A percentile compares a stretch with the other conserved stretches of the same genome.
These are phyloP conservation scores for Xenosphaeropsis pyriputrescens DNA, from an alignment of 2,329 filamentous ascomycete genomes.

Conservation along the genomic window DNA sequence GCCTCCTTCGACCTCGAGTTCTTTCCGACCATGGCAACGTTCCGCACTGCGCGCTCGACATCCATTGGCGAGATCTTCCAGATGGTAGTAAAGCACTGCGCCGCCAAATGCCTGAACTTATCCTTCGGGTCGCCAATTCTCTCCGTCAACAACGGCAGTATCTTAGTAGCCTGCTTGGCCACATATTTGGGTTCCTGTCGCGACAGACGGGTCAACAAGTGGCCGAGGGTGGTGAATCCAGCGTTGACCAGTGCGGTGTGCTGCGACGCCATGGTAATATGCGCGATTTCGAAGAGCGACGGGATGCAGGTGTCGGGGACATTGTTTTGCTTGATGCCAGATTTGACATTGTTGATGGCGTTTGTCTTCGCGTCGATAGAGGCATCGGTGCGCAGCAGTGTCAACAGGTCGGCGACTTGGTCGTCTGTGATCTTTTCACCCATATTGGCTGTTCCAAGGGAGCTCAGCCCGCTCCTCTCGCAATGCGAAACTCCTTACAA, in stretches of 20 bases:
- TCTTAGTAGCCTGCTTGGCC: constrained; percentile 52
- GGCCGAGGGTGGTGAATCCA: constrained; percentile 76
- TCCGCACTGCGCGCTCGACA: constrained; percentile 68
- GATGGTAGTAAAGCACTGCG: constrained; percentile 63
- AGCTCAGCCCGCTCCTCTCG: constrained; percentile 1
- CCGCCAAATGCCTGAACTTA: constrained; percentile 61
- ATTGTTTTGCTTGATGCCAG: constrained; percentile 82
- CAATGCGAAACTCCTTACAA: constrained; percentile 1
- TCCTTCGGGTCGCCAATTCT: constrained; percentile 82
- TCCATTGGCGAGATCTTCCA: constrained; percentile 56
- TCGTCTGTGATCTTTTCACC: constrained; percentile 43
- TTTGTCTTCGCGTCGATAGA: constrained; percentile 57
- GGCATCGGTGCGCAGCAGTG: constrained; percentile 42
- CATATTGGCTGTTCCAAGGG: constrained; percentile 20
- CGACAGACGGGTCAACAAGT: constrained; percentile 72
- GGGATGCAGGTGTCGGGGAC: constrained; percentile 62
- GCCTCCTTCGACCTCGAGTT: constrained; percentile 76
- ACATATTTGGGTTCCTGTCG: constrained; percentile 70
- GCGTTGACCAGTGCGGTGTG: constrained; percentile 67
- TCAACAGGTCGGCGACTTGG: constrained; percentile 38
- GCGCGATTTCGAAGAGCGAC: constrained; percentile 70
- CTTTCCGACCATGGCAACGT: constrained; percentile 63
- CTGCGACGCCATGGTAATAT: constrained; percentile 58
- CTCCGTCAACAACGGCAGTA: constrained; percentile 65
- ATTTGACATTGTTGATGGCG: constrained; percentile 63